phyloP scores from a whole-genome alignment of 2,329 filamentous ascomycete genomes.

The Dothideomycetes sp. region DNA sequence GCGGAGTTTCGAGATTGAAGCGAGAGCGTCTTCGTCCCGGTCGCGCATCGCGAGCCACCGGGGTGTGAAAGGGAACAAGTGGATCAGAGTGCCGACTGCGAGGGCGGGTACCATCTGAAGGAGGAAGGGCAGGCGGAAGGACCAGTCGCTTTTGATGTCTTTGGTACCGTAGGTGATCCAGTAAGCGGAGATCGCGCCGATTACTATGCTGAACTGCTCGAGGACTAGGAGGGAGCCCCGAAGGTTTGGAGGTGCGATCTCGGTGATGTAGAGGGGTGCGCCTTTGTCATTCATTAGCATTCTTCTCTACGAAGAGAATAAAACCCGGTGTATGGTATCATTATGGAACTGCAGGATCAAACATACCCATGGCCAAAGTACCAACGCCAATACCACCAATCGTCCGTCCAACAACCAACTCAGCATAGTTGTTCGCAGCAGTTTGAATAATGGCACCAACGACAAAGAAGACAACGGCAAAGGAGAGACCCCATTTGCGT shows the following conservation, averaged over 20 bases:
- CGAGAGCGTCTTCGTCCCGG: constrained; percentile 16
- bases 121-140: constrained; percentile 46
- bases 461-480: background rate
- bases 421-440: background rate
- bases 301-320: too few relatives aligned
- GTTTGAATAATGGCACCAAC: background rate
- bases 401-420: background rate
- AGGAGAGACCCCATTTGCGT: background rate
- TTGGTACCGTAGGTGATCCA: constrained; percentile 26
- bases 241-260: constrained; percentile 22
- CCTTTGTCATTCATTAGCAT: too few relatives aligned
- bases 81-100: constrained; percentile 42
- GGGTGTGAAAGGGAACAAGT: constrained; percentile 13
- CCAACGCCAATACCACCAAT: background rate
- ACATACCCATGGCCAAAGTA: background rate
- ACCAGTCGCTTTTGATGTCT: constrained; percentile 14
- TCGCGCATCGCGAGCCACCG: constrained; percentile 18
- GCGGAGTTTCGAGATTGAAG: constrained; percentile 15
- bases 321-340: too few relatives aligned
- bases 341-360: too few relatives aligned
- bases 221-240: constrained; percentile 23
- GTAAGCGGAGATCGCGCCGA: constrained; percentile 24
- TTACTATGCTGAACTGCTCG: constrained; percentile 22
- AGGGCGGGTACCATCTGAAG: constrained; percentile 59
- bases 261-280: constrained; percentile 24